Evolutionary conservation across 208 protist species (phyloP).

Genomic region (Leishmania major): DNA sequence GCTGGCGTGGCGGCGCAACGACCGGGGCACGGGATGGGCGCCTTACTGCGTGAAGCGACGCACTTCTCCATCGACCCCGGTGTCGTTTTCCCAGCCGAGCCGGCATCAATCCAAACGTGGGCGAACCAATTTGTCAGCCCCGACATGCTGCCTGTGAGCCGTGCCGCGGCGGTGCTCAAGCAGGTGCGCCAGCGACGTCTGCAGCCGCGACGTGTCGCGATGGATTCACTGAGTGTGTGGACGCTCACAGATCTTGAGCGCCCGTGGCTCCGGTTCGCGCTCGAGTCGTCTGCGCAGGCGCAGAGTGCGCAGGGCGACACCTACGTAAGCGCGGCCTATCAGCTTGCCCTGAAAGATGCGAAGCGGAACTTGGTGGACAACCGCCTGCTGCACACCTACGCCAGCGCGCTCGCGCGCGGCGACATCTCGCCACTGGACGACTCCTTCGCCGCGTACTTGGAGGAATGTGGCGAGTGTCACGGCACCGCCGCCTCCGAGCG

Average conservation of each 20-base stretch:
- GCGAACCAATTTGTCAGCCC: constrained; percentile 36
- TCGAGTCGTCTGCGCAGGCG: constrained; percentile 5
- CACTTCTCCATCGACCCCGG: constrained; percentile 65
- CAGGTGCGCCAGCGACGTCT: constrained; percentile 37
- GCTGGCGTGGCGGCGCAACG: neutral
- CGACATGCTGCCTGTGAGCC: constrained; percentile 34
- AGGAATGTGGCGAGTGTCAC: constrained; percentile 87
- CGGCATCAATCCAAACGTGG: constrained; percentile 53
- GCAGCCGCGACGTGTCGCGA: constrained; percentile 50
- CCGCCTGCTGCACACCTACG: constrained; percentile 67
- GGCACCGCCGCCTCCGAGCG: constrained; percentile 22
- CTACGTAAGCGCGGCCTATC: constrained; percentile 5
- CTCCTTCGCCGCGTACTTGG: constrained; percentile 73
- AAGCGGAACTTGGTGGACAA: constrained; percentile 68
- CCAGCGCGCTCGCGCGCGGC: constrained; percentile 42
- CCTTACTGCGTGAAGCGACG: constrained; percentile 25
- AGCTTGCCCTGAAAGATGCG: constrained; percentile 60
- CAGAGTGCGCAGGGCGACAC: neutral
- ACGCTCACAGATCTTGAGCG: constrained; percentile 68
- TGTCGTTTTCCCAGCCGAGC: constrained; percentile 60
- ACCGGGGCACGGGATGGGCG: neutral
- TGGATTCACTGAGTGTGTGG: constrained; percentile 63
- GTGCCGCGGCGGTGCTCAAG: constrained; percentile 28
- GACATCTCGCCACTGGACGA: constrained; percentile 44
- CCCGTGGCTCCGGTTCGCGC: constrained; percentile 39